These are phyloP conservation scores for Candida jianshihensis DNA, from an alignment of 805 yeast genomes.

Conservation along the genomic window DNA sequence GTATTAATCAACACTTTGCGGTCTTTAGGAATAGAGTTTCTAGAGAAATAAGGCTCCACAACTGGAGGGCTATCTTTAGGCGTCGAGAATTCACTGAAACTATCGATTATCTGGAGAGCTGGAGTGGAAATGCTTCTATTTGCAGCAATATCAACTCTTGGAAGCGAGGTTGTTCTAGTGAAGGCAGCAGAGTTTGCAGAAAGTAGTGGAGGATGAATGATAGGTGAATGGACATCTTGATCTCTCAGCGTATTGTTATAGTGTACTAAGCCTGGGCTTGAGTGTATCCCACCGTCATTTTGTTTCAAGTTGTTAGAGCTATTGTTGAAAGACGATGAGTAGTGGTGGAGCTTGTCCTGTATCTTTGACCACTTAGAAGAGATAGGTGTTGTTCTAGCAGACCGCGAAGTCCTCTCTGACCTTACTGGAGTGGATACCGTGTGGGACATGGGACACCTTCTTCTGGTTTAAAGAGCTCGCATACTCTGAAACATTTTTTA, in stretches of 20 bases:
- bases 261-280: no score
- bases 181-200: neutral
- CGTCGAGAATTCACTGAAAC: neutral
- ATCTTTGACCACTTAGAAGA: slow-evolving; percentile 19
- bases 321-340: slow-evolving; percentile 1
- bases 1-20: slow-evolving; percentile 13
- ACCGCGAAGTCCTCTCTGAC: neutral
- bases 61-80: slow-evolving; percentile 7
- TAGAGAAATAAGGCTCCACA: slow-evolving; percentile 15
- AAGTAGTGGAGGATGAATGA: neutral
- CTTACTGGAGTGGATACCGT: neutral
- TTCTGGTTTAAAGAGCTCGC: no score
- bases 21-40: slow-evolving; percentile 9
- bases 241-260: no score
- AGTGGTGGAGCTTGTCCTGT: slow-evolving; percentile 15
- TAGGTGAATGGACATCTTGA: neutral
- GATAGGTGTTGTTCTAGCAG: slow-evolving; percentile 2
- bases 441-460: no score
- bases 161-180: slow-evolving; percentile 11
- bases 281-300: no score
- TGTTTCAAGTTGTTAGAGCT: no score
- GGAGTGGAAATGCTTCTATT: neutral
- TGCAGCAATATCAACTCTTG: neutral
- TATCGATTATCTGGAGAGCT: neutral
- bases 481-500: no score